Evolutionary conservation across 805 yeast genomes (phyloP), one percentile per base, ranked within the genome.

Genomic region (Cyberlindnera maclurae): DNA sequence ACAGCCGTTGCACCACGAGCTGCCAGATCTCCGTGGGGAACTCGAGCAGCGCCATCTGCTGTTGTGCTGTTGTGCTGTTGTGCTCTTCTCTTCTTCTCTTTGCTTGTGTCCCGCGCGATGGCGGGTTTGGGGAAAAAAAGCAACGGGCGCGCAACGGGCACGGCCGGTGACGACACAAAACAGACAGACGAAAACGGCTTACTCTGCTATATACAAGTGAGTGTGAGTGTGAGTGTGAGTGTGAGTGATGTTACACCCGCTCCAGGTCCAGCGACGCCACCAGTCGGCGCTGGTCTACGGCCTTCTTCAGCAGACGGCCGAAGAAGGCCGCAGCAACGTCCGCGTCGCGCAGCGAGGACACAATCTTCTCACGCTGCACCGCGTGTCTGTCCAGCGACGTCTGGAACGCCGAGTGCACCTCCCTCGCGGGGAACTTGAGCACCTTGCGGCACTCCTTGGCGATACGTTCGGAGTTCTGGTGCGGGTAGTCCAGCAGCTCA

Each of bases 381-480:
- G 71, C 69, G 42, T 78, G 71, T 49, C 72, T 70, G 45, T 84
- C 93, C 29, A 86, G 68, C 34, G 73, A 60, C 1, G 77, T 64
- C 49, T 83, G 89, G 61, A 83, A 75, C 33, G 75, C 74, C 32
- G 75, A 72, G 49, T 82, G 74, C 5, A 93, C 85, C 52, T 88
- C 96, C 47, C 87, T 77, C 0, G 85, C 72, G 5, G 97, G 97
- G 52, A 71, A 79, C 52, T 74, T 76, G 51, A 93, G 67, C 2
- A 93, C 96, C 49, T 77, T 77, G 22, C 93, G 70, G 41, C 87
- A 84, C 55, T 90, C 97, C 47, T 75, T 77, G 0, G 95, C 70
- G 7, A 93, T 74, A 43, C 98, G 70, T 34, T 71, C 73, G 1
- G 96, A 78, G 56, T 89, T 90, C 33, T 68, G 51, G 49, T 83